phyloP scores from a whole-genome alignment of 164 flowering plant genomes.

The Liriodendron chinense region DNA sequence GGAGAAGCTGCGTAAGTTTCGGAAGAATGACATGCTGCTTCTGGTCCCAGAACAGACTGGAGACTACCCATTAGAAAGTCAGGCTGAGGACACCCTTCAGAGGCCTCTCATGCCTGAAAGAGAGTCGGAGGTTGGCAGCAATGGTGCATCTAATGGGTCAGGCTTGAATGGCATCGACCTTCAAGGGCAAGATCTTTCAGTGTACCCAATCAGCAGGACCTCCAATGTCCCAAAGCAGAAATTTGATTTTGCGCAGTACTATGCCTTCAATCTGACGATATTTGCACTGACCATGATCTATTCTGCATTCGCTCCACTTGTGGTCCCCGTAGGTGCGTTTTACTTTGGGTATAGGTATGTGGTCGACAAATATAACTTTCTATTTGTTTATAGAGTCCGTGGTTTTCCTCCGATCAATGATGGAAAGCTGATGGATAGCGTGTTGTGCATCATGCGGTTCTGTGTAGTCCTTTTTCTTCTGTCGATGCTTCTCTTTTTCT shows the following conservation, averaged over 20 bases:
- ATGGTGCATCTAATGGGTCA: conserved; percentile 24
- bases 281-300: conserved; percentile 94
- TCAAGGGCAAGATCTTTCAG: conserved; percentile 75
- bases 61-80: conserved; percentile 63
- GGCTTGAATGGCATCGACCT: conserved; percentile 36
- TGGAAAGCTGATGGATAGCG: conserved; percentile 95
- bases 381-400: conserved; percentile 88
- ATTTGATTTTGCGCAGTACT: conserved; percentile 97
- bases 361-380: conserved; percentile 96
- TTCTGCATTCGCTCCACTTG: conserved; percentile 83
- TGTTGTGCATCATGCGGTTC: conserved; percentile 81
- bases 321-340: conserved; percentile 92
- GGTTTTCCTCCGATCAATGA: conserved; percentile 98
- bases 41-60: conserved; percentile 94
- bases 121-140: conserved; percentile 21
- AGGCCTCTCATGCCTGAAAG: conserved; percentile 67
- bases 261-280: conserved; percentile 95
- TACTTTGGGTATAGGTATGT: conserved; percentile 94
- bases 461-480: conserved; percentile 85
- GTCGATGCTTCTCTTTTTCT: conserved; percentile 91
- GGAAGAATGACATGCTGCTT: conserved; percentile 96
- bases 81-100: conserved; percentile 44
- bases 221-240: conserved; percentile 84
- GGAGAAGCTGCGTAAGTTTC: conserved; percentile 70
- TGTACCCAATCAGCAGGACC: conserved; percentile 76